A percentile compares a stretch with the other conserved stretches of the same genome.
Conservation (phyloP, 1,139 yeast species). For the Hyphopichia fennica region DNA sequence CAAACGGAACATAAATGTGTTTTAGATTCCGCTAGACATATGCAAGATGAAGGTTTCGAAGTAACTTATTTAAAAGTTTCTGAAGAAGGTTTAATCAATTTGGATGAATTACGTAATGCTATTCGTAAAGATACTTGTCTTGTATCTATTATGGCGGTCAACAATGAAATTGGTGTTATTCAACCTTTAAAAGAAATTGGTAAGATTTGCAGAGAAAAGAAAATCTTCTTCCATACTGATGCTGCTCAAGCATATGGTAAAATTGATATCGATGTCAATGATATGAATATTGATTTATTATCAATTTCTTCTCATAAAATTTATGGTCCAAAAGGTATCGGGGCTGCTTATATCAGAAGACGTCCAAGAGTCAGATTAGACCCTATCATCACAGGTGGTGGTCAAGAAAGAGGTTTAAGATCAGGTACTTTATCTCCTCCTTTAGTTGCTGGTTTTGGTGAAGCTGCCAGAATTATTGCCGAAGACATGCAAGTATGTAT, state of each 20-base stretch:
- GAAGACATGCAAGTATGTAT: conserved; percentile 57
- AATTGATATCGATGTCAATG: conserved; percentile 88
- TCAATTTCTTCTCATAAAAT: conserved; percentile 95
- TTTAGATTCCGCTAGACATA: conserved; percentile 87
- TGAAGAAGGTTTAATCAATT: conserved; percentile 73
- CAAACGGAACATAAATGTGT: conserved; percentile 99
- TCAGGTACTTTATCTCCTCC: conserved; percentile 98
- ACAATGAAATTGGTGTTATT: conserved; percentile 96
- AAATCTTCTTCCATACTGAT: conserved; percentile 97
- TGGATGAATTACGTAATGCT: conserved; percentile 76
- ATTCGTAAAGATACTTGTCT: conserved; percentile 89
- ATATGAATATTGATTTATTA: conserved; percentile 87
- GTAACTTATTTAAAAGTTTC: conserved; percentile 89
- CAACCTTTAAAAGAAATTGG: conserved; percentile 97
- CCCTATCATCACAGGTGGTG: conserved; percentile 96
- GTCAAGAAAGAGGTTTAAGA: conserved; percentile 97
- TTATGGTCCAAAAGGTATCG: conserved; percentile 98
- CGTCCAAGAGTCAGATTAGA: conserved; percentile 98
- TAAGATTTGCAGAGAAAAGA: conserved; percentile 75
- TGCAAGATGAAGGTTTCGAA: conserved; percentile 96
- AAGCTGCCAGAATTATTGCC: conserved; percentile 84
- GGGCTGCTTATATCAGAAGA: conserved; percentile 94
- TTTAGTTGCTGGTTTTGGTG: conserved; percentile 93
- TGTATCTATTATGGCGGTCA: conserved; percentile 96
- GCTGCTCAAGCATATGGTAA: conserved; percentile 98